Conservation (phyloP, 768 basidiomycete species). For the Lentinula sp. region DNA sequence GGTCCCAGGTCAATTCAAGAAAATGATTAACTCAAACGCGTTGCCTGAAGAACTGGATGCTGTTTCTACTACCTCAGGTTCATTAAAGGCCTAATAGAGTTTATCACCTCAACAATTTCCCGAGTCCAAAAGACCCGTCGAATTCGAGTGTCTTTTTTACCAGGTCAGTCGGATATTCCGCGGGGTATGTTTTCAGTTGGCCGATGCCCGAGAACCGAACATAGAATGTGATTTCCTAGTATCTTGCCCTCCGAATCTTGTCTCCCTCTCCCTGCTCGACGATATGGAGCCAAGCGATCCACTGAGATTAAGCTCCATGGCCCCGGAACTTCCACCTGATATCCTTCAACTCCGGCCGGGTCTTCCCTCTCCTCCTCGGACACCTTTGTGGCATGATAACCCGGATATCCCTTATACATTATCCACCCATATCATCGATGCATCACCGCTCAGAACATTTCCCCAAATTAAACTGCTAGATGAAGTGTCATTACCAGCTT, state of each 20-base stretch:
- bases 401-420: constrained; percentile 25
- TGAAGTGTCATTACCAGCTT: constrained; percentile 14
- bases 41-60: too few relatives aligned
- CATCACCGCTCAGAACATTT: constrained; percentile 37
- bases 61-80: too few relatives aligned
- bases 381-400: constrained; percentile 4
- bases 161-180: too few relatives aligned
- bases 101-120: too few relatives aligned
- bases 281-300: not conserved
- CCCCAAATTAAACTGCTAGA: constrained; percentile 30
- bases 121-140: too few relatives aligned
- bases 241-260: not conserved
- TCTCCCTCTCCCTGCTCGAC: not conserved
- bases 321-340: not conserved
- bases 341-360: not conserved
- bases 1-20: too few relatives aligned
- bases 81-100: too few relatives aligned
- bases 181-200: not conserved
- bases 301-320: not conserved
- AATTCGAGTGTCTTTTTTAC: too few relatives aligned
- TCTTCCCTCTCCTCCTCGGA: not conserved
- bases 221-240: not conserved
- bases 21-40: too few relatives aligned
- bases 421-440: constrained; percentile 51
- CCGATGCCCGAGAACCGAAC: not conserved